phyloP scores from a whole-genome alignment of 176 grass and related monocot species.

The Juncus effusus region DNA sequence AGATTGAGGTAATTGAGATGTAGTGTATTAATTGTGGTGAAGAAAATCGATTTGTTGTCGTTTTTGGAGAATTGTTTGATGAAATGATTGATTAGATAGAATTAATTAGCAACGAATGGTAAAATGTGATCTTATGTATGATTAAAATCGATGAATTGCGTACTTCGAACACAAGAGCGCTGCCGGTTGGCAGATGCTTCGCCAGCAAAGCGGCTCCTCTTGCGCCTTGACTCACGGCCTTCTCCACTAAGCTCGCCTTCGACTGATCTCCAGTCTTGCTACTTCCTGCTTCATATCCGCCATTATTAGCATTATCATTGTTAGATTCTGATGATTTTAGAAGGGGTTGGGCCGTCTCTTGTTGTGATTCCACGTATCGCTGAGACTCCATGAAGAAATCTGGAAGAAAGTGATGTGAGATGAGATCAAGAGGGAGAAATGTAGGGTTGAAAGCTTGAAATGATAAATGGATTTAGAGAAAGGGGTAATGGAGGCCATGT shows the following conservation, averaged over 20 bases:
- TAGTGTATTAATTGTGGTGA: too few species aligned
- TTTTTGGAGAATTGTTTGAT: neutral
- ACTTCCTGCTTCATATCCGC: neutral
- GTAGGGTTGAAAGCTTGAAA: neutral
- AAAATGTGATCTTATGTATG: neutral
- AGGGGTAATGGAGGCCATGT: too few species aligned
- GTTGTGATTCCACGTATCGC: neutral
- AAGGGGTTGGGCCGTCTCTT: neutral
- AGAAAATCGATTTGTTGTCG: neutral
- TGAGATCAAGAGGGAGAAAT: neutral
- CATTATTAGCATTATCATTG: too few species aligned
- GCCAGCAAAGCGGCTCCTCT: constrained; percentile 14
- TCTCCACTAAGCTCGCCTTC: constrained; percentile 6
- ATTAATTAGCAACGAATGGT: neutral
- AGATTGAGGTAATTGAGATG: neutral
- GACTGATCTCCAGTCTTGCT: neutral
- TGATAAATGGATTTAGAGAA: too few species aligned
- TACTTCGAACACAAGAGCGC: constrained; percentile 4
- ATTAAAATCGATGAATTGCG: too few species aligned
- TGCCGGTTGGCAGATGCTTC: constrained; percentile 24
- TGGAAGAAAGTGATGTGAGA: neutral
- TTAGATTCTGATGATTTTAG: neutral
- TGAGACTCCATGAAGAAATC: constrained; percentile 14
- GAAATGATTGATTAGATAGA: neutral
- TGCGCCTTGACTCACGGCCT: neutral